These are phyloP conservation scores for Apiotrichum veenhuisii DNA, from an alignment of 1,284 basidiomycete species.

Conservation along the genomic window DNA sequence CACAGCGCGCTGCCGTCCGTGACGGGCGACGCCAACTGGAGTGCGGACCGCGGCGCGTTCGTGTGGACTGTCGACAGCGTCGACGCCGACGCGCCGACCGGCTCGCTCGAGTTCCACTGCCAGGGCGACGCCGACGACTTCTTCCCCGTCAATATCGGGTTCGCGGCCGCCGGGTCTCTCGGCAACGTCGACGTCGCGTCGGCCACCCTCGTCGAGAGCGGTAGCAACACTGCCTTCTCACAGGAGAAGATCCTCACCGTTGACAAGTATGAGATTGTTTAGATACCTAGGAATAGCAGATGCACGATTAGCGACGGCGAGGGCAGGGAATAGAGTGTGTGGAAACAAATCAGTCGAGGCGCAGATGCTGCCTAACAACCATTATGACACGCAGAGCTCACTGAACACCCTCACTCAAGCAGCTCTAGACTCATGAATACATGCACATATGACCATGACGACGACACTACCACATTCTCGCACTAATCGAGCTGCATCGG, in stretches of 20 bases:
- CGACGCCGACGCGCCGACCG: slow-evolving; percentile 58
- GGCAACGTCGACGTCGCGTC: slow-evolving; percentile 62
- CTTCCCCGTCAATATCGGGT: slow-evolving; percentile 86
- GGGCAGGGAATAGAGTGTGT: not conserved
- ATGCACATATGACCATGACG: not conserved
- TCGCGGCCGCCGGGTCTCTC: slow-evolving; percentile 73
- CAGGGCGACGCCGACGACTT: slow-evolving; percentile 78
- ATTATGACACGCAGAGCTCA: no score
- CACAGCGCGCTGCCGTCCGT: slow-evolving; percentile 81
- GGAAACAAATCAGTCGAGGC: no score
- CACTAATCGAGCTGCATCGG: slow-evolving; percentile 10
- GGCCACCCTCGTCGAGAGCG: slow-evolving; percentile 60
- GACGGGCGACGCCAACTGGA: slow-evolving; percentile 68
- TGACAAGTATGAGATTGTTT: slow-evolving; percentile 62
- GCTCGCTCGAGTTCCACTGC: slow-evolving; percentile 82
- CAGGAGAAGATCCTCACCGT: slow-evolving; percentile 69
- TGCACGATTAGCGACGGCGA: slow-evolving; percentile 2
- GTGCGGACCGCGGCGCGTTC: slow-evolving; percentile 75
- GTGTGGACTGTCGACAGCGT: slow-evolving; percentile 69
- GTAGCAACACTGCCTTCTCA: slow-evolving; percentile 65
- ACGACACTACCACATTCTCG: not conserved
- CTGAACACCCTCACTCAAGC: no score
- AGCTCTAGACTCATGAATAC: not conserved
- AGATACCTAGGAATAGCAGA: slow-evolving; percentile 16
- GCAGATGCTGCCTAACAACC: no score